A percentile compares a stretch with the other conserved stretches of the same genome.
Evolutionary conservation across 306 rosid genomes (phyloP).

Genomic region (Vachellia collinsii): DNA sequence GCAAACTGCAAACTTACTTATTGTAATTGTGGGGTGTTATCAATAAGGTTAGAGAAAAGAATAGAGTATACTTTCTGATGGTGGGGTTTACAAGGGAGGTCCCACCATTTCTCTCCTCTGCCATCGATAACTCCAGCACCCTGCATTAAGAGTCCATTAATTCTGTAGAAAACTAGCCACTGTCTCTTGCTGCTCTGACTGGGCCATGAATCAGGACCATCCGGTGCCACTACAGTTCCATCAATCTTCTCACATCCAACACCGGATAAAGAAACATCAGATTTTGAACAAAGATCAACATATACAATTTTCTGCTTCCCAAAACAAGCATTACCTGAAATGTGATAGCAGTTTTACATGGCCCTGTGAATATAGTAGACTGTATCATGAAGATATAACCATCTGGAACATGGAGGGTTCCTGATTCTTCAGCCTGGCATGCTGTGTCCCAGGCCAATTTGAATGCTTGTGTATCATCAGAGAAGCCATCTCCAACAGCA

Average conservation of each 20-base stretch:
- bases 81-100: conserved; percentile 68
- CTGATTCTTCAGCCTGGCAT: conserved; percentile 48
- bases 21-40: not conserved
- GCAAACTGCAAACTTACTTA: conserved; percentile 23
- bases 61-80: conserved; percentile 35
- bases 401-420: conserved; percentile 49
- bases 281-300: not conserved
- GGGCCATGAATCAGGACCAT: conserved; percentile 71
- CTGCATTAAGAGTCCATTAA: conserved; percentile 51
- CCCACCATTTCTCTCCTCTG: conserved; percentile 77
- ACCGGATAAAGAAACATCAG: not conserved
- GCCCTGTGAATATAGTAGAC: conserved; percentile 51
- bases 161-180: conserved; percentile 66
- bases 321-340: conserved; percentile 35
- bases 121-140: conserved; percentile 68
- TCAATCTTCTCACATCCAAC: conserved; percentile 46
- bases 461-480: conserved; percentile 64
- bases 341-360: conserved; percentile 40
- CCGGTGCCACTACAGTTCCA: conserved; percentile 61
- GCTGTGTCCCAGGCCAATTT: conserved; percentile 72
- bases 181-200: conserved; percentile 40
- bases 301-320: not conserved
- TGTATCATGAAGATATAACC: conserved; percentile 51
- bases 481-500: conserved; percentile 63
- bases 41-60: not conserved